Evolutionary conservation across 345 rosid genomes (phyloP).

Genomic region (Salix exigua): DNA sequence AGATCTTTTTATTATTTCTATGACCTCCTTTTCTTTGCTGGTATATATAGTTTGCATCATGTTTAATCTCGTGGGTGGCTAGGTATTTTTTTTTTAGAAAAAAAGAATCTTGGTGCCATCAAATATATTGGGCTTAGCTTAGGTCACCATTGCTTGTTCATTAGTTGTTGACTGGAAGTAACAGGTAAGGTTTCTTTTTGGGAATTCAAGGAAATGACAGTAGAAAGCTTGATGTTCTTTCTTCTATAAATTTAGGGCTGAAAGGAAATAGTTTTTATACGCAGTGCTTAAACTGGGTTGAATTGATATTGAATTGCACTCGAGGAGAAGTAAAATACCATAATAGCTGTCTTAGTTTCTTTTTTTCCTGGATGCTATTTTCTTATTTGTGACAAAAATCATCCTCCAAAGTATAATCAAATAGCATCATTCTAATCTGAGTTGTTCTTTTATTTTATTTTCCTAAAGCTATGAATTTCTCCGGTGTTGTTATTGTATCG

Average conservation of each 20-base stretch:
- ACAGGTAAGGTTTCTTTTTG: neutral
- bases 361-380: neutral
- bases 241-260: neutral
- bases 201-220: too few species aligned
- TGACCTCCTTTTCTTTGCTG: neutral
- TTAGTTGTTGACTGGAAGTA: neutral
- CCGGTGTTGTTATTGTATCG: neutral
- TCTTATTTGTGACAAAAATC: neutral
- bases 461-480: too few species aligned
- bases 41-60: too few species aligned
- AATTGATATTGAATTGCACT: neutral
- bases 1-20: too few species aligned
- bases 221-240: too few species aligned
- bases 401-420: neutral
- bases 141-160: neutral
- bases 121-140: too few species aligned
- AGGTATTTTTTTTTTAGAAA: too few species aligned
- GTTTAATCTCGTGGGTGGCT: neutral
- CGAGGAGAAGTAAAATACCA: neutral
- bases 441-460: too few species aligned
- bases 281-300: neutral
- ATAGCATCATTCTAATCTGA: neutral
- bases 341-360: neutral
- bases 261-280: too few species aligned
- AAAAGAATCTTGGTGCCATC: neutral